phyloP scores from a whole-genome alignment of 31 red algal genomes.

The Endocladia muricata region DNA sequence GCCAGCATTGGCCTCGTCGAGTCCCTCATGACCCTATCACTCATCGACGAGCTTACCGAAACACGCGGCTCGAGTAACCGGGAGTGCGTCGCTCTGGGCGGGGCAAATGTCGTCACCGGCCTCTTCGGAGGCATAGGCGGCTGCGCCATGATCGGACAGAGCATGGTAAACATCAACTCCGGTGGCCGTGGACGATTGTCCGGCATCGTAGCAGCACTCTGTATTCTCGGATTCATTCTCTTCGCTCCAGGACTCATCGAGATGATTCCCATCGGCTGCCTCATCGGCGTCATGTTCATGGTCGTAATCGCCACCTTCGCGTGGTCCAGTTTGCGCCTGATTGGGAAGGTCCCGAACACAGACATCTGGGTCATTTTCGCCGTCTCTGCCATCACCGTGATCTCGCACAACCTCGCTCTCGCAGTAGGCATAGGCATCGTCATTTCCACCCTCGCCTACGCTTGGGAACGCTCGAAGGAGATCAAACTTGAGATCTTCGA shows the following conservation, averaged over 20 bases:
- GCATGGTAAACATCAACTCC: constrained; percentile 39
- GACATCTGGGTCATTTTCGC: constrained; percentile 10
- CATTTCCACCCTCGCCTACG: constrained; percentile 45
- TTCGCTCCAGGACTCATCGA: constrained; percentile 11
- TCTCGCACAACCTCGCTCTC: constrained; percentile 44
- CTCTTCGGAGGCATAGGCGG: constrained; percentile 49
- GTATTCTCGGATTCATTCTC: constrained; percentile 21
- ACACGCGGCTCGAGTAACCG: constrained; percentile 13
- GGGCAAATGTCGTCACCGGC: constrained; percentile 30
- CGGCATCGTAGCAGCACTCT: constrained; percentile 37
- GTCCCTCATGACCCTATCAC: constrained; percentile 28
- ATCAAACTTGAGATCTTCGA: background rate
- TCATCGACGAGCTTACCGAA: constrained; percentile 54
- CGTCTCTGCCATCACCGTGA: constrained; percentile 31
- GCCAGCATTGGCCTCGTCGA: constrained; percentile 48
- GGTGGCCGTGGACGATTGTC: constrained; percentile 43
- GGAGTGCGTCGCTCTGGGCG: constrained; percentile 40
- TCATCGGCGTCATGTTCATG: constrained; percentile 52
- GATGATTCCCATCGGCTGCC: constrained; percentile 32
- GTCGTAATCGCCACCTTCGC: constrained; percentile 52
- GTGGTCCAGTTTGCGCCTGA: constrained; percentile 7
- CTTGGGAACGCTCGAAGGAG: constrained; percentile 13
- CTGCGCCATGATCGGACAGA: constrained; percentile 47
- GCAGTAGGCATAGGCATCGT: constrained; percentile 38
- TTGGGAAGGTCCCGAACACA: background rate